Evolutionary conservation across 768 basidiomycete genomes (phyloP).

Genomic region (Boletellus emodensis): DNA sequence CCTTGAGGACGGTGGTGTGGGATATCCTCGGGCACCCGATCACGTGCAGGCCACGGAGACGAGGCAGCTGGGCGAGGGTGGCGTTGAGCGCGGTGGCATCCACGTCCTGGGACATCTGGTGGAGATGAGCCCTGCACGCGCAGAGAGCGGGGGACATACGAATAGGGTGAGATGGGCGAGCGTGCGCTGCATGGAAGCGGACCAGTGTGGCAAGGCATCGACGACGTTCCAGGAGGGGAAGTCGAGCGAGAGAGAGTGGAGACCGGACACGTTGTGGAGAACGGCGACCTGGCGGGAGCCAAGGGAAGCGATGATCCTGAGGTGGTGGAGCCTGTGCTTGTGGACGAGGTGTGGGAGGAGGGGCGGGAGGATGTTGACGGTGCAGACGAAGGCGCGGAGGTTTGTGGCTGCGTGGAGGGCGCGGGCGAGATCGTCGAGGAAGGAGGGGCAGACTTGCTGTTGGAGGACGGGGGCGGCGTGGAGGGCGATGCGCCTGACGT

Average conservation of each 20-base stretch:
- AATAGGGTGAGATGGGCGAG: conserved; percentile 55
- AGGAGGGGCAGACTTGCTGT: conserved; percentile 38
- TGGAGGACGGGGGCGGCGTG: conserved; percentile 43
- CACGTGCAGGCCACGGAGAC: conserved; percentile 56
- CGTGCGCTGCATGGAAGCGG: conserved; percentile 36
- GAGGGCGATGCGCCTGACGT: conserved; percentile 60
- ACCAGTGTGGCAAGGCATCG: conserved; percentile 58
- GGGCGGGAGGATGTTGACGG: conserved; percentile 41
- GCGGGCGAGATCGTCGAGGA: conserved; percentile 49
- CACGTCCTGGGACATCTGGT: conserved; percentile 53
- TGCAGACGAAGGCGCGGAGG: conserved; percentile 55
- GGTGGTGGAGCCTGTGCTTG: conserved; percentile 41
- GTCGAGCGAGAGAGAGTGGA: conserved; percentile 52
- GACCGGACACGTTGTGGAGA: conserved; percentile 36
- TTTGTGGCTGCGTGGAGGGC: conserved; percentile 50
- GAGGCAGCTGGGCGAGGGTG: conserved; percentile 47
- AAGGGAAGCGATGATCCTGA: conserved; percentile 54
- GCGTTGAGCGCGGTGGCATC: conserved; percentile 48
- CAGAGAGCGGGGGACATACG: conserved; percentile 37
- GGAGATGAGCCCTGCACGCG: not conserved
- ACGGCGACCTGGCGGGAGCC: conserved; percentile 45
- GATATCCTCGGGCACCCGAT: conserved; percentile 56
- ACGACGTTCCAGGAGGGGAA: conserved; percentile 60
- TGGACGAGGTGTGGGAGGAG: conserved; percentile 46
- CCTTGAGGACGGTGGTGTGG: conserved; percentile 46